A percentile compares a stretch with the other conserved stretches of the same genome.
Evolutionary conservation across 441 rosid genomes (phyloP).

Genomic region (Eugenia klotzschiana): DNA sequence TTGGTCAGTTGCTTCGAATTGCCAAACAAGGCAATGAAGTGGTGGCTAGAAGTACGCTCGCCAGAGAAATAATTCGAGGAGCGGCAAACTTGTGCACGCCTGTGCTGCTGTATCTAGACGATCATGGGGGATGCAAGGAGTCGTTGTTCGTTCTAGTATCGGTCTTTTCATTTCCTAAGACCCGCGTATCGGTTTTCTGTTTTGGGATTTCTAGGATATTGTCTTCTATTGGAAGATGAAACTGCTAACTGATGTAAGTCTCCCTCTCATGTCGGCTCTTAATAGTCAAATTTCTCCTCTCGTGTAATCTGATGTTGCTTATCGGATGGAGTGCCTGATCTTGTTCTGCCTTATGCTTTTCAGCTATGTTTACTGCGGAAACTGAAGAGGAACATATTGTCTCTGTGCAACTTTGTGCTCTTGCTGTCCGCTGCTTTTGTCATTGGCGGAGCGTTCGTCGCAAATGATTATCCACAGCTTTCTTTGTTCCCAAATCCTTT

Average conservation of each 20-base stretch:
- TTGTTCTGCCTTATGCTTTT: neutral
- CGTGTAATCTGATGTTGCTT: neutral
- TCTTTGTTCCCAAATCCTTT: neutral
- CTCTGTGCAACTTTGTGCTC: neutral
- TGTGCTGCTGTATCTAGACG: neutral
- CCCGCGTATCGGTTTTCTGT: neutral
- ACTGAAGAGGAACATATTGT: neutral
- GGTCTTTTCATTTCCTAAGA: neutral
- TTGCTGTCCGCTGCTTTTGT: neutral
- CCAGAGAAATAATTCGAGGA: neutral
- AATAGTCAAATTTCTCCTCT: neutral
- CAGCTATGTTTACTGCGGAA: neutral
- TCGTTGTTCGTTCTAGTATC: neutral
- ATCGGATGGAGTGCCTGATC: neutral
- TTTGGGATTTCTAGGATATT: neutral
- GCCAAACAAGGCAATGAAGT: neutral
- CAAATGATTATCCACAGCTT: neutral
- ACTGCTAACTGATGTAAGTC: neutral
- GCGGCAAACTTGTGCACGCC: neutral
- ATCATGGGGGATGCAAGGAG: neutral
- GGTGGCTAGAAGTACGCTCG: neutral
- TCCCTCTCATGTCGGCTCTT: neutral
- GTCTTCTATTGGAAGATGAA: neutral
- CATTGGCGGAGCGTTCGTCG: neutral
- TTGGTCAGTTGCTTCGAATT: neutral